Base-by-base conservation (phyloP, 352 stramenopile species). In the Globisporangium uncinulatum region DNA sequence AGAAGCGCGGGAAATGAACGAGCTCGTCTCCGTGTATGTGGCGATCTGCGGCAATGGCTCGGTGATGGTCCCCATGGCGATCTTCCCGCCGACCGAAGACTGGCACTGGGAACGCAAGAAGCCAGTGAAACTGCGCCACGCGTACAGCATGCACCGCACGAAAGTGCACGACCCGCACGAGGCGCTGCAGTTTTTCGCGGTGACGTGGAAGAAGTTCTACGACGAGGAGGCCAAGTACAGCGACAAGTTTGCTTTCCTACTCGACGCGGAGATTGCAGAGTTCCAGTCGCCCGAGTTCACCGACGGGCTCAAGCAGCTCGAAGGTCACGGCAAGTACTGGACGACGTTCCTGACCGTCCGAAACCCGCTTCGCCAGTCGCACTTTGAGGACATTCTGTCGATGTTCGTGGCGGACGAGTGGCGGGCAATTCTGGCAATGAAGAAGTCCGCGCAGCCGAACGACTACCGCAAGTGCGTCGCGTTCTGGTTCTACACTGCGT, bases 191-290 rank as follows among this genome's bases (percentile, higher is more conserved):
- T 93, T 93, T 66, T 93, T 93, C 54, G 83, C 81, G 1, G 81
- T 91, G 59, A 91, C 83, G 44, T 93, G 83, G 83, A 91, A 90
- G 61, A 93, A 93, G 62, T 91, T 89, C 67, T 93, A 91, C 61
- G 83, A 93, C 19, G 83, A 93, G 60, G 81, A 93, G 41, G 83
- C 83, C 57, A 91, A 89, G 67, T 91, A 91, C 76, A 88, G 74
- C 55, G 83, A 93, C 70, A 89, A 91, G 62, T 93, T 92, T 53
- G 72, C 71, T 20, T 92, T 93, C 50, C 49, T 93, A 49, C 62
- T 93, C 31, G 83, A 93, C 59, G 73, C 76, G 8, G 67, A 59
- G 1, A 64, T 93, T 17, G 68, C 83, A 29, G 83, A 90, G 50
- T 92, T 93, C 58, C 74, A 69, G 3, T 65, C 79, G 1, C 65